These are phyloP conservation scores for Ceratobasidium sp. DNA, from an alignment of 1,284 basidiomycete species.

Conservation along the genomic window DNA sequence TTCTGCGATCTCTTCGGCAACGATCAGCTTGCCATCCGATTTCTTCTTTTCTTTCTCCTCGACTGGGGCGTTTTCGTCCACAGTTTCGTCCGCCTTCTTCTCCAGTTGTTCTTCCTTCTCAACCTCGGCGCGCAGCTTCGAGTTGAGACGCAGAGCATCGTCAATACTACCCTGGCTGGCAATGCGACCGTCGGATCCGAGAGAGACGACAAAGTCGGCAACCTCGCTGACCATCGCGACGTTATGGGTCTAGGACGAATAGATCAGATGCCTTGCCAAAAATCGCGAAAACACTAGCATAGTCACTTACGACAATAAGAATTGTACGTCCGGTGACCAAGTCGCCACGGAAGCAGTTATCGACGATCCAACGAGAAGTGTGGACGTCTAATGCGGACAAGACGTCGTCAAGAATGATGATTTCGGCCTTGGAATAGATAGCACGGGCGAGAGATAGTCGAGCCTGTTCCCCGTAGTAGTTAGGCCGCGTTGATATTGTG, in stretches of 20 bases:
- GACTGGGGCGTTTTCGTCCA: conserved; percentile 45
- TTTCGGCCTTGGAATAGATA: conserved; percentile 76
- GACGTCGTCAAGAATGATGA: conserved; percentile 63
- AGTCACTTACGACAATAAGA: conserved; percentile 67
- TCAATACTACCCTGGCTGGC: conserved; percentile 58
- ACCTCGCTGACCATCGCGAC: conserved; percentile 69
- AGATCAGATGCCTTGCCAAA: background rate
- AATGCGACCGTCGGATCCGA: conserved; percentile 62
- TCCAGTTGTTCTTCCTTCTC: conserved; percentile 49
- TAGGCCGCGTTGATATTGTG: background rate
- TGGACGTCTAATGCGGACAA: conserved; percentile 58
- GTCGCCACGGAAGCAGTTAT: conserved; percentile 74
- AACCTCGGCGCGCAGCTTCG: conserved; percentile 43
- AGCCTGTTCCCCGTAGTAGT: conserved; percentile 62
- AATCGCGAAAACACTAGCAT: background rate
- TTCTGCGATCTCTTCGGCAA: conserved; percentile 65
- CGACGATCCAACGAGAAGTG: conserved; percentile 77
- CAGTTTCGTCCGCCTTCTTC: conserved; percentile 51
- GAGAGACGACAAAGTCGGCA: conserved; percentile 67
- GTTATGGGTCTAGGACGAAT: conserved; percentile 70
- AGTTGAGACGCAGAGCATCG: conserved; percentile 53
- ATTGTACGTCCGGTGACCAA: conserved; percentile 73
- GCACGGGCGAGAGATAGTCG: conserved; percentile 82
- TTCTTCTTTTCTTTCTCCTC: conserved; percentile 49
- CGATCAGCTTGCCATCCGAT: conserved; percentile 59